Percentiles rank a stretch among this genome's conserved stretches.
These are phyloP conservation scores for Cenchrus fungigraminus DNA, from an alignment of 176 grass and related monocot species.

Conservation along the genomic window DNA sequence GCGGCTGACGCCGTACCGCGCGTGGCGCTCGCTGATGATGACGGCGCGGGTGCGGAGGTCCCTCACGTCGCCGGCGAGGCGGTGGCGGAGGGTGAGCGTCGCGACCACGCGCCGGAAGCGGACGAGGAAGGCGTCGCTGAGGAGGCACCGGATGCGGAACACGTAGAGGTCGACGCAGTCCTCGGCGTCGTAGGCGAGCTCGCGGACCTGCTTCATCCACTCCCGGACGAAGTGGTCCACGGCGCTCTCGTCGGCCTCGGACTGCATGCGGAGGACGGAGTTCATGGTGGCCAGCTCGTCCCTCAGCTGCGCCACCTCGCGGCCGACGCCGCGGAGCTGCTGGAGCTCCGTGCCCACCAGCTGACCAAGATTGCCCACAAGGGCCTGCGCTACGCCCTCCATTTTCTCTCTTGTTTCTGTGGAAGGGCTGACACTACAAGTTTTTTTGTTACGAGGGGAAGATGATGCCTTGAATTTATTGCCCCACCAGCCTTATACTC, in stretches of 20 bases:
- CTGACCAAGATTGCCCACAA: background rate
- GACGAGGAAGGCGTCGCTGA: background rate
- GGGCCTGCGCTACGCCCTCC: background rate
- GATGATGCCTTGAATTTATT: too few species aligned
- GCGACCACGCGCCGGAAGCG: background rate
- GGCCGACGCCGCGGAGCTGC: background rate
- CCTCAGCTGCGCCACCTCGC: background rate
- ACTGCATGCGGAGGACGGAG: slow-evolving; percentile 4
- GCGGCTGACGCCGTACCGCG: background rate
- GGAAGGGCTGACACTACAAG: too few species aligned
- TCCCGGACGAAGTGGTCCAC: too few species aligned
- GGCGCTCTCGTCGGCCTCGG: background rate
- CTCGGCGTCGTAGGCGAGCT: too few species aligned
- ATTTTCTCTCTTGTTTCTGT: too few species aligned
- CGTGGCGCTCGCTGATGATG: background rate
- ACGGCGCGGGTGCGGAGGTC: background rate
- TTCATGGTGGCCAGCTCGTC: slow-evolving; percentile 2
- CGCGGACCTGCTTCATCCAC: too few species aligned
- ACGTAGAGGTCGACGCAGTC: too few species aligned
- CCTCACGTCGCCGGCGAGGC: background rate
- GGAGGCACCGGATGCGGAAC: too few species aligned
- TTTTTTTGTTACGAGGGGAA: too few species aligned
- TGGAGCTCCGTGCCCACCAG: background rate
- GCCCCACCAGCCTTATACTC: too few species aligned
- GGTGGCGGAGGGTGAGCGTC: background rate